Percentiles rank a stretch among this genome's conserved stretches.
Conservation (phyloP, 2,329 filamentous ascomycete species). For the Scolecobasidium constrictum region DNA sequence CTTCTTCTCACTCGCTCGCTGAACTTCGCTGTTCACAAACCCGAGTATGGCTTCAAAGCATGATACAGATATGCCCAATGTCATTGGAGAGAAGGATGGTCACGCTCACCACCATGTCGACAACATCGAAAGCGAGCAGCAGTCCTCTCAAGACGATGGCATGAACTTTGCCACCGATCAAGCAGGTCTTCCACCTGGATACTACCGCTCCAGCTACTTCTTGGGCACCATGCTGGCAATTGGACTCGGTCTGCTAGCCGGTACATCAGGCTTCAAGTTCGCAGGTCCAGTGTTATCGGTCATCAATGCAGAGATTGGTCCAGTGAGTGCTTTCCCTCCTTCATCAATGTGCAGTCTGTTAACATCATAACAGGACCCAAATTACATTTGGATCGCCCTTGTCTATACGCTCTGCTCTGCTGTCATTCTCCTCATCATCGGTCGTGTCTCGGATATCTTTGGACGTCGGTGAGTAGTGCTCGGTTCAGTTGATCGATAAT, state of each 20-base stretch:
- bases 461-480: constrained; percentile 15
- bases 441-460: constrained; percentile 19
- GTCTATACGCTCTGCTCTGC: constrained; percentile 6
- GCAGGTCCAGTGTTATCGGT: background rate
- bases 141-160: too few species aligned
- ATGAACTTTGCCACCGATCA: constrained; percentile 9
- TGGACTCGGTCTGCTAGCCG: background rate
- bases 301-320: constrained; percentile 22
- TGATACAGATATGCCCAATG: too few species aligned
- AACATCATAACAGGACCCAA: constrained; percentile 23
- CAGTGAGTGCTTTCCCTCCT: too few species aligned
- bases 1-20: too few species aligned
- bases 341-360: constrained; percentile 14
- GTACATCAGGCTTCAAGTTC: constrained; percentile 1
- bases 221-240: constrained; percentile 4
- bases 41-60: too few species aligned
- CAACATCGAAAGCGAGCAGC: too few species aligned
- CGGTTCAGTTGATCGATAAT: too few species aligned
- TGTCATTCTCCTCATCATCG: constrained; percentile 22
- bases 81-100: too few species aligned
- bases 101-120: too few species aligned
- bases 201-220: constrained; percentile 7
- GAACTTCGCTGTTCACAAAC: too few species aligned
- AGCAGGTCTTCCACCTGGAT: constrained; percentile 2
- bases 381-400: constrained; percentile 14